Evolutionary conservation across 1,139 yeast species (phyloP).

Genomic region (Geotrichum cucujoidarum): DNA sequence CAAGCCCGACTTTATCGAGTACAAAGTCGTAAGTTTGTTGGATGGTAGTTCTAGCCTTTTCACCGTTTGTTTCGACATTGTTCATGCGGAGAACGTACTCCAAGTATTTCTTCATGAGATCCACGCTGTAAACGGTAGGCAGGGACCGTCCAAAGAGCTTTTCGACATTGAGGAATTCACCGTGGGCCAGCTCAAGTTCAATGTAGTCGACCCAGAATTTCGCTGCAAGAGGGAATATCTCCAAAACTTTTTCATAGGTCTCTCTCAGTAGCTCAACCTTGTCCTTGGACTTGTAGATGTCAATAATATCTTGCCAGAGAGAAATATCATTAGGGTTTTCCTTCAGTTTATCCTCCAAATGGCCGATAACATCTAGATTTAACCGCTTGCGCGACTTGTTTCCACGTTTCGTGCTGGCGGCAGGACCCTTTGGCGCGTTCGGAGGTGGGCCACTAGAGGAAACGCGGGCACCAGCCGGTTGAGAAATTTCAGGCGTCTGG

Average conservation of each 20-base stretch:
- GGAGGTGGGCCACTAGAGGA: not conserved
- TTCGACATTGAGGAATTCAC: slow-evolving; percentile 66
- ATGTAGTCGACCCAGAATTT: slow-evolving; percentile 67
- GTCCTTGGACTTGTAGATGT: slow-evolving; percentile 51
- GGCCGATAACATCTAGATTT: slow-evolving; percentile 49
- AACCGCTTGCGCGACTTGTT: slow-evolving; percentile 28
- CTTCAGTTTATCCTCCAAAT: slow-evolving; percentile 55
- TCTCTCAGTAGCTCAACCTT: slow-evolving; percentile 58
- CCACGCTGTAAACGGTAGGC: slow-evolving; percentile 54
- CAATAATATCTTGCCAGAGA: slow-evolving; percentile 56
- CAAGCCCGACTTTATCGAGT: slow-evolving; percentile 69
- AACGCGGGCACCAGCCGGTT: not conserved
- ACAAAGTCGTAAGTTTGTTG: slow-evolving; percentile 85
- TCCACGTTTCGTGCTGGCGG: not conserved
- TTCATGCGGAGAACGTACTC: slow-evolving; percentile 75
- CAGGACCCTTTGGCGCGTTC: not conserved
- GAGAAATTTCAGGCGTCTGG: not conserved
- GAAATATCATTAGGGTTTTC: slow-evolving; percentile 53
- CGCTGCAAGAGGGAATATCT: slow-evolving; percentile 58
- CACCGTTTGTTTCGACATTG: slow-evolving; percentile 71
- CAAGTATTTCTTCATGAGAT: slow-evolving; percentile 69
- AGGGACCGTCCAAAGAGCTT: slow-evolving; percentile 58
- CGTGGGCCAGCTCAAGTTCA: slow-evolving; percentile 60
- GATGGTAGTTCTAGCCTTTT: slow-evolving; percentile 70
- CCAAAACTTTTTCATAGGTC: slow-evolving; percentile 57